Evolutionary conservation across 805 yeast genomes (phyloP), one percentile per base, ranked within the genome.

Genomic region (Candida hispaniensis): DNA sequence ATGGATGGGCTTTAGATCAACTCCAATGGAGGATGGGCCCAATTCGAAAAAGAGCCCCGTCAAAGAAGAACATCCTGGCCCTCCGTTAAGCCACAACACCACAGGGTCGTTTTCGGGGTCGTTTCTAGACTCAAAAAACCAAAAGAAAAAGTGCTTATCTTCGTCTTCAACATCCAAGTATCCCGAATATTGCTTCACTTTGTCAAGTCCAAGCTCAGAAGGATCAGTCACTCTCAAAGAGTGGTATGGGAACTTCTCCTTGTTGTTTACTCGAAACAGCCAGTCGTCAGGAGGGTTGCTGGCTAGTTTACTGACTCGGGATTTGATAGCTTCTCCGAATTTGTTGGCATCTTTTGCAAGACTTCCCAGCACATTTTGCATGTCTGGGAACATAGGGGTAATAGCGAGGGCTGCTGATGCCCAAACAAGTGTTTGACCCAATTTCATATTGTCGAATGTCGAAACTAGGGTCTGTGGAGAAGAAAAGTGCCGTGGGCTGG

Each of bases 21-120:
- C 74, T 53, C 71, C 71, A 44, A 88, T 75, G 10, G 79, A 67
- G 2, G 94, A 71, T 7, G 97, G 94, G 15, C 98, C 97, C 48
- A 86, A 67, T 59, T 91, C 97, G 49, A 88, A 86, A 54, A 88
- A 78, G 45, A 86, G 66, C 11, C 97, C 97, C 11, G 93, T 81
- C 54, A 82, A 60, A 1, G 94, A 80, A 1, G 94, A 81, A 57
- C 96, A 86, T n/a, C 96, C 96, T 30, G 96, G 96, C 8, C 96
- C 96, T 44, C 96, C 96, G 55, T 88, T 86, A 51, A 88, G 65
- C 96, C 94, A 83, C 50, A 85, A 63, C 35, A 85, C 69, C 23
- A 85, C 66, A 2, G 94, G 95, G 60, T 85, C 95, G 41, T 67
- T 79, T 44, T 61, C 60, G 11, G 94, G 94, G 58, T 81, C 88